Conservation (phyloP, 78 protist genomes). For the Guillardia theta region DNA sequence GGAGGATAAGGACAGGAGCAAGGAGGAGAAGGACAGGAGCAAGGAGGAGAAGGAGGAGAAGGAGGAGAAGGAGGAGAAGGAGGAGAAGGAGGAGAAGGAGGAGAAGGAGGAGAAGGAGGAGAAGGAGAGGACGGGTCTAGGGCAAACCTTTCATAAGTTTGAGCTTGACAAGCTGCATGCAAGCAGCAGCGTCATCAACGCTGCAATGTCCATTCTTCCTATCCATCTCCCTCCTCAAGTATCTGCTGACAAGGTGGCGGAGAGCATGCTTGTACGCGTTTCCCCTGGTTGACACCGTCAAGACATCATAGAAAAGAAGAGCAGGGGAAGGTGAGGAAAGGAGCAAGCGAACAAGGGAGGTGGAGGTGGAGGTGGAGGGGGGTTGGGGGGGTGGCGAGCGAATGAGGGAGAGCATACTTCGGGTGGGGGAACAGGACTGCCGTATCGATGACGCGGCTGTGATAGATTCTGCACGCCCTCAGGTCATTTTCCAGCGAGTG, state of each 20-base stretch:
- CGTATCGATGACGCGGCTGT: constrained; percentile 76
- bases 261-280: not conserved
- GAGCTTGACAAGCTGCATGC: constrained; percentile 38
- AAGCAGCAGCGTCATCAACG: constrained; percentile 54
- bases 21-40: not conserved
- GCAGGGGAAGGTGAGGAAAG: not conserved
- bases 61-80: not conserved
- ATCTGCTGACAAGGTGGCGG: not conserved
- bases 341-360: not conserved
- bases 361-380: not conserved
- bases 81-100: not conserved
- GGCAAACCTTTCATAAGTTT: constrained; percentile 46
- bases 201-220: constrained; percentile 44
- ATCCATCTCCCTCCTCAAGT: not conserved
- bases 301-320: not conserved
- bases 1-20: not conserved
- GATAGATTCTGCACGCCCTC: constrained; percentile 42
- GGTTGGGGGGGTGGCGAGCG: not conserved
- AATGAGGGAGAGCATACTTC: not conserved
- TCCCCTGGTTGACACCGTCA: not conserved
- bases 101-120: not conserved
- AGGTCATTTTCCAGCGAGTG: constrained; percentile 89
- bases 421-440: constrained; percentile 61
- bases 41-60: not conserved
- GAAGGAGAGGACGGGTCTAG: not conserved